Evolutionary conservation across 208 protist species (phyloP), one percentile per base, ranked within the genome.

Genomic region (Leishmania mexicana): DNA sequence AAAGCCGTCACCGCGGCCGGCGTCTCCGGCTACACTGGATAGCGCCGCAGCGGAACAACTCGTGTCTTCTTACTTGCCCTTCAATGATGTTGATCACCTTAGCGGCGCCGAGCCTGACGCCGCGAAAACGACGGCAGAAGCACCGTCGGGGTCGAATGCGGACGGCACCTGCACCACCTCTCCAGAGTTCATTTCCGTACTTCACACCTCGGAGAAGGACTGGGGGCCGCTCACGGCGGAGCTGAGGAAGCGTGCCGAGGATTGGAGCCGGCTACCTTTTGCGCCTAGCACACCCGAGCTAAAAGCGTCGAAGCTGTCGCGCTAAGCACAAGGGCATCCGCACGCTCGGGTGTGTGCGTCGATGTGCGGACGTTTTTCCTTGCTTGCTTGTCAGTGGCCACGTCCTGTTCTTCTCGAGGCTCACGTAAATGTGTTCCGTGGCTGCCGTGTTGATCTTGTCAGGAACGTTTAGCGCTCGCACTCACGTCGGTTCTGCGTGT

Each of bases 31-130:
- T 8, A 21, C 49, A 19, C n/a, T 71, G 31, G 73, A 79, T 58
- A 42, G 13, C 3, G 82, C 49, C 5, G 78, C 77, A 38, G 82
- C 78, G 42, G 71, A 85, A 62, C 47, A 60, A 62, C 28, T 85
- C n/a, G 49, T 85, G 21, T 72, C 76, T 31, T 76, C 81, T 1
- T 85, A 85, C 45, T n/a, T 85, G n/a, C 72, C 65, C 19, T 82
- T 85, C 45, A 62, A 64, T 4, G 82, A 85, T 65, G 77, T 76
- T 45, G 70, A 74, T 47, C 42, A 74, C 2, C 38, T 84, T 40
- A 40, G 64, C 19, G 54, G 57, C 40, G 3, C 31, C 8, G 51
- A 11, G 51, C 3, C 11, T 24, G 24, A 31, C 11, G 45, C 40
- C 4, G 45, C 5, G 70, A 31, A 51, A 7, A 28, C 28, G 15